A percentile compares a stretch with the other conserved stretches of the same genome.
These are phyloP conservation scores for Kwoniella bestiolae DNA, from an alignment of 768 basidiomycete genomes.

Conservation along the genomic window DNA sequence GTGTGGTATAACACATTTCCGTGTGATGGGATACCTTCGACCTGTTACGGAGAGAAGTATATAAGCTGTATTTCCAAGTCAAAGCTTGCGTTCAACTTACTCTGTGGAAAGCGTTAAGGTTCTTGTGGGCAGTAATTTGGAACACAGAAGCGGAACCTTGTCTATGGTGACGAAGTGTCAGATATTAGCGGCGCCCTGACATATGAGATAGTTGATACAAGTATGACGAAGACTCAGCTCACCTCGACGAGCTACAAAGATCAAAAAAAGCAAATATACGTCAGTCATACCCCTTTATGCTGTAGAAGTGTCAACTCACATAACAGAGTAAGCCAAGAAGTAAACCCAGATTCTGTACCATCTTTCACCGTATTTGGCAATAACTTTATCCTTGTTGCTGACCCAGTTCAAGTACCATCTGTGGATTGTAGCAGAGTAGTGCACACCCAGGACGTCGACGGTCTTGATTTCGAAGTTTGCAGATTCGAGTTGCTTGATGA, in stretches of 20 bases:
- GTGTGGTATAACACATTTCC: conserved; percentile 49
- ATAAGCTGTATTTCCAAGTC: background rate
- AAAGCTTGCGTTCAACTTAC: conserved; percentile 20
- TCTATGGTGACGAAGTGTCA: conserved; percentile 55
- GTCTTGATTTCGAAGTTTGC: conserved; percentile 98
- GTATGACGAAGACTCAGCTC: conserved; percentile 32
- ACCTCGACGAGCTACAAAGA: conserved; percentile 63
- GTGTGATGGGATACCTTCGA: conserved; percentile 81
- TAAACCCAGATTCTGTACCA: conserved; percentile 97
- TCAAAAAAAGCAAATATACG: conserved; percentile 11
- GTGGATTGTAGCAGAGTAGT: conserved; percentile 81
- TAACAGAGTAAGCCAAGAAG: conserved; percentile 93
- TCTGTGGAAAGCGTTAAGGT: conserved; percentile 92
- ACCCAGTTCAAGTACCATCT: conserved; percentile 99
- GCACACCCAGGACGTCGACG: conserved; percentile 93
- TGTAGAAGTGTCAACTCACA: conserved; percentile 59
- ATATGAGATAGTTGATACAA: too few species aligned
- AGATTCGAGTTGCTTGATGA: conserved; percentile 72
- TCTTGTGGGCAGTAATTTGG: conserved; percentile 98
- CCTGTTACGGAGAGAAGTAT: conserved; percentile 33
- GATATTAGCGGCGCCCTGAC: too few species aligned
- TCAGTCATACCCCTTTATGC: background rate
- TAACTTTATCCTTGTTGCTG: conserved; percentile 83
- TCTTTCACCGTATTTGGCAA: conserved; percentile 84
- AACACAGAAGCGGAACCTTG: conserved; percentile 92